These are phyloP conservation scores for Lasiosphaeria miniovina DNA, from an alignment of 495 filamentous ascomycete species.

Conservation along the genomic window DNA sequence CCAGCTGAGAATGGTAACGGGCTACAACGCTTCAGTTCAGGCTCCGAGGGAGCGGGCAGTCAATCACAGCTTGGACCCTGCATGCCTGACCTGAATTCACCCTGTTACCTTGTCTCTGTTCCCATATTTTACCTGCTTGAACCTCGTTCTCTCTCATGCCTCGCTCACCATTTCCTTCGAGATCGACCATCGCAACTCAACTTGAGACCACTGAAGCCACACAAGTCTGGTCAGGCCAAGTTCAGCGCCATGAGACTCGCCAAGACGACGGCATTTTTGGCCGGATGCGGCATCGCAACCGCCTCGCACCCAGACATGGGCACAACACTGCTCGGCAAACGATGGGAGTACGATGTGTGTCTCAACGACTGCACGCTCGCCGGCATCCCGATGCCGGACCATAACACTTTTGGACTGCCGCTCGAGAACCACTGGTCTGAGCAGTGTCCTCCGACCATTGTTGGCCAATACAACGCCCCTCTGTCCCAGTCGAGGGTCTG, in stretches of 20 bases:
- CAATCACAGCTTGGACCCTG: no score
- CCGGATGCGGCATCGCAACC: background rate
- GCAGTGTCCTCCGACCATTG: constrained; percentile 14
- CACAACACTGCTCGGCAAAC: background rate
- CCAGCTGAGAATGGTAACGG: no score
- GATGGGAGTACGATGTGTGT: constrained; percentile 14
- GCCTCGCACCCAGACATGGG: background rate
- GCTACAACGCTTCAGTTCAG: no score
- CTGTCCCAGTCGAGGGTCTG: constrained; percentile 8
- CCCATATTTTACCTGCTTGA: no score
- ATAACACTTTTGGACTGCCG: constrained; percentile 10
- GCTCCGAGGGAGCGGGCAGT: no score
- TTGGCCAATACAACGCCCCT: constrained; percentile 6
- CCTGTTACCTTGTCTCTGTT: no score
- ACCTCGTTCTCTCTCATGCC: no score
- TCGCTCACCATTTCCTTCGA: no score
- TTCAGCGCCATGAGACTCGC: background rate
- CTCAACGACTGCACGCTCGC: constrained; percentile 12
- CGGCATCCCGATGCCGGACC: constrained; percentile 13
- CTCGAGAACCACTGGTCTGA: constrained; percentile 13
- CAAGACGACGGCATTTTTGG: background rate
- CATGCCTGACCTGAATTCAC: no score
- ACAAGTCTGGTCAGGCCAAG: no score
- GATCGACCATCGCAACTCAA: no score
- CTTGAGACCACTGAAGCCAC: no score